Conservation (phyloP, 2,329 filamentous ascomycete species). For the Epichloe gansuensis region DNA sequence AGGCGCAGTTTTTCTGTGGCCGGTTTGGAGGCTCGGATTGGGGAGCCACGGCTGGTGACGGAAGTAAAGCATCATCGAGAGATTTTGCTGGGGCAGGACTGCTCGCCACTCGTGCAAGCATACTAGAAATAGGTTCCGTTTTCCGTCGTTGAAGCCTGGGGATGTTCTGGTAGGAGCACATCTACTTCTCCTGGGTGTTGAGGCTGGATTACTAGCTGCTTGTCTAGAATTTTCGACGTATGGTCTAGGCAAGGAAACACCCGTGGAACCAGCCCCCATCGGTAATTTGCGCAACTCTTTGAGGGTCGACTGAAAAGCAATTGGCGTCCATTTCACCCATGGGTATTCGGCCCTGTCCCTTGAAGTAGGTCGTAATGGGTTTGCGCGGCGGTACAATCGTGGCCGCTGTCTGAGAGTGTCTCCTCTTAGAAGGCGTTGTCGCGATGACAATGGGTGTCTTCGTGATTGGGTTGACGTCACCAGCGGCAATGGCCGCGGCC, state of each 20-base stretch:
- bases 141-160: constrained; percentile 33
- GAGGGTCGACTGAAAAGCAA: constrained; percentile 42
- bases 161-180: constrained; percentile 18
- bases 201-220: constrained; percentile 6
- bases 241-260: constrained; percentile 46
- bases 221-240: constrained; percentile 32
- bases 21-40: constrained; percentile 18
- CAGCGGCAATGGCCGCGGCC: constrained; percentile 62
- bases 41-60: constrained; percentile 4
- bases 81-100: constrained; percentile 11
- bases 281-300: constrained; percentile 35
- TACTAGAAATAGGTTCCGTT: constrained; percentile 38
- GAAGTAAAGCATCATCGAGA: constrained; percentile 5
- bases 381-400: constrained; percentile 25
- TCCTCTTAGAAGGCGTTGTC: constrained; percentile 29
- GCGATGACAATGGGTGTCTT: constrained; percentile 50
- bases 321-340: constrained; percentile 53
- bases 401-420: constrained; percentile 24
- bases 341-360: constrained; percentile 36
- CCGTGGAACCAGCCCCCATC: constrained; percentile 38
- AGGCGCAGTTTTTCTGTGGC: constrained; percentile 46
- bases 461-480: constrained; percentile 81
- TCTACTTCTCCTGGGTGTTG: constrained; percentile 8
- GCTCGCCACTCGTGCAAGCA: constrained; percentile 22
- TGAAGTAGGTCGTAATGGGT: constrained; percentile 44